Evolutionary conservation across 2,329 filamentous ascomycete species (phyloP).

Genomic region (Talaromyces verruculosus): DNA sequence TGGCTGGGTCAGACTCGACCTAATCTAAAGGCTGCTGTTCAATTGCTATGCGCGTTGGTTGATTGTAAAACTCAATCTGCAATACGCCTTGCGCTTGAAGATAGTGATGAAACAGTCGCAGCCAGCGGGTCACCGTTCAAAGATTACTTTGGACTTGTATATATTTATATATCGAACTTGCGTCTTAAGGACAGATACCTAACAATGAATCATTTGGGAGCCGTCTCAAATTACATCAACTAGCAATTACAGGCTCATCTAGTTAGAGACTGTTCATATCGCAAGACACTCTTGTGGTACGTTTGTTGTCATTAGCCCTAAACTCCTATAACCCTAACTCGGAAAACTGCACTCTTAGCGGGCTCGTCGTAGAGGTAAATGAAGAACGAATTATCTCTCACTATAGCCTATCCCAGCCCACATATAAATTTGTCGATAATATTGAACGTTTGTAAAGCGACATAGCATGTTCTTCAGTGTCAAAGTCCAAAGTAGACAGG

Average conservation of each 20-base stretch:
- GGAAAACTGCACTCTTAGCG: not conserved
- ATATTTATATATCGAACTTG: constrained; percentile 10
- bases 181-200: not conserved
- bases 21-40: not conserved
- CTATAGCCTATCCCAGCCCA: not conserved
- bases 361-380: not conserved
- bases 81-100: not conserved
- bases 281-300: not conserved
- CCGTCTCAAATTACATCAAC: not conserved
- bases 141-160: constrained; percentile 11
- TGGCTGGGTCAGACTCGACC: not conserved
- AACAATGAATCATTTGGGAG: not conserved
- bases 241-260: not conserved
- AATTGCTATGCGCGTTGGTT: not conserved
- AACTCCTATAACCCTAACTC: not conserved
- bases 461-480: not conserved
- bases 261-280: not conserved
- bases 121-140: not conserved
- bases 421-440: not conserved
- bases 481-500: not conserved
- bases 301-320: not conserved
- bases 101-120: not conserved
- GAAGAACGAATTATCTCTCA: not conserved
- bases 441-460: not conserved
- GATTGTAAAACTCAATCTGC: not conserved